These are phyloP conservation scores for Spathaspora sp. DNA, from an alignment of 805 yeast species.

Conservation along the genomic window DNA sequence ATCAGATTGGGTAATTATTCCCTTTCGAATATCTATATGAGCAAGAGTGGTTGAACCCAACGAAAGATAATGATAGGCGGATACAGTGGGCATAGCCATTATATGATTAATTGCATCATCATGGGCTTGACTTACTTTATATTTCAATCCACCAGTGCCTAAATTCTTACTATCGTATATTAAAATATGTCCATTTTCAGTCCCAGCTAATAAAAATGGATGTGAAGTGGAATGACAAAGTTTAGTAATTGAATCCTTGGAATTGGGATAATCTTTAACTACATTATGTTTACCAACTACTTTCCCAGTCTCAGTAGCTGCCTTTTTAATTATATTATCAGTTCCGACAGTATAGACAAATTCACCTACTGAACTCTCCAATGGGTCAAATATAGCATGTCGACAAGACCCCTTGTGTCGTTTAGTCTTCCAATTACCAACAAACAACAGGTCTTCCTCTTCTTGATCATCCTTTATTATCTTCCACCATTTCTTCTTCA, in stretches of 20 bases:
- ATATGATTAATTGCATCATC: slow-evolving; percentile 78
- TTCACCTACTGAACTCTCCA: slow-evolving; percentile 42
- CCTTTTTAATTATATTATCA: slow-evolving; percentile 75
- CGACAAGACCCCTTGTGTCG: slow-evolving; percentile 90
- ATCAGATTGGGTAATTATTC: slow-evolving; percentile 63
- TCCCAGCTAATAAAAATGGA: slow-evolving; percentile 52
- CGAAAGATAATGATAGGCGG: slow-evolving; percentile 75
- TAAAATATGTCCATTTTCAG: slow-evolving; percentile 67
- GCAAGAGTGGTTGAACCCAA: slow-evolving; percentile 81
- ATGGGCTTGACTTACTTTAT: slow-evolving; percentile 53
- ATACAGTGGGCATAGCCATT: slow-evolving; percentile 62
- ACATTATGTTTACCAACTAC: slow-evolving; percentile 54
- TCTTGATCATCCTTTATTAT: slow-evolving; percentile 25
- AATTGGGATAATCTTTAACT: slow-evolving; percentile 14
- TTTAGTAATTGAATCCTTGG: slow-evolving; percentile 37
- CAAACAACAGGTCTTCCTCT: slow-evolving; percentile 14
- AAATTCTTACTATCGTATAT: slow-evolving; percentile 59
- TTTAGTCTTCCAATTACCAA: slow-evolving; percentile 73
- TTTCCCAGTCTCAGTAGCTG: slow-evolving; percentile 67
- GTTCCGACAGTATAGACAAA: slow-evolving; percentile 69
- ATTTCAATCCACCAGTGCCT: slow-evolving; percentile 34
- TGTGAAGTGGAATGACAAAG: slow-evolving; percentile 44
- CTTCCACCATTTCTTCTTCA: slow-evolving; percentile 46
- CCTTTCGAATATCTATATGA: slow-evolving; percentile 75
- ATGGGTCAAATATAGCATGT: slow-evolving; percentile 60